Conservation (phyloP, 139 green algal species). For the Ulvella scutata region DNA sequence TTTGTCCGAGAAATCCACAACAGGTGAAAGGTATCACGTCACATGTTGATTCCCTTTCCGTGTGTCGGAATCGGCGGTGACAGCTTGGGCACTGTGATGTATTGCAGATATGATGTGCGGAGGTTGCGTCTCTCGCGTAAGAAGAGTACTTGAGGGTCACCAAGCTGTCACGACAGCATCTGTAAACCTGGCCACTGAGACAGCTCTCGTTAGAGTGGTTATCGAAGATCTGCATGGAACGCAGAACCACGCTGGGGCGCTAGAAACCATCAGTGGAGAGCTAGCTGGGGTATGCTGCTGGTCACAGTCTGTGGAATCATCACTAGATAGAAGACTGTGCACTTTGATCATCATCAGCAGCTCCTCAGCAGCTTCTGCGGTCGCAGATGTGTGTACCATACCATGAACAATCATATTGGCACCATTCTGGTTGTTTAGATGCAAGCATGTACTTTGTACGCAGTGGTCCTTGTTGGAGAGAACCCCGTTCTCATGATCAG, state of each 20-base stretch:
- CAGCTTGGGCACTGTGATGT: neutral
- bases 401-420: too few relatives aligned
- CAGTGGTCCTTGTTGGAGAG: too few relatives aligned
- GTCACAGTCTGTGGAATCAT: neutral
- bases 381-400: too few relatives aligned
- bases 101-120: slow-evolving; percentile 76
- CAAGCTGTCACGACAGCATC: slow-evolving; percentile 26
- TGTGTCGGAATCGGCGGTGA: neutral
- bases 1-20: too few relatives aligned
- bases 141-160: slow-evolving; percentile 40
- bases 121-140: slow-evolving; percentile 64
- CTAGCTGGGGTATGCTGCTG: neutral
- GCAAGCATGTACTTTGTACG: too few relatives aligned
- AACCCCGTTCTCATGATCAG: too few relatives aligned
- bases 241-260: neutral
- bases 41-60: neutral
- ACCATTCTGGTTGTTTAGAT: too few relatives aligned
- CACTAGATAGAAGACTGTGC: too few relatives aligned
- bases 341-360: too few relatives aligned
- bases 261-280: neutral
- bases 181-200: slow-evolving; percentile 83
- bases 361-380: too few relatives aligned
- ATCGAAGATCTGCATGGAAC: slow-evolving; percentile 15
- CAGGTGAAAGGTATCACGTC: neutral
- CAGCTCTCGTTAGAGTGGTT: slow-evolving; percentile 56